Evolutionary conservation across 2,329 filamentous ascomycete genomes (phyloP), one percentile per base, ranked within the genome.

Genomic region (Pseudocercospora macadamiae): DNA sequence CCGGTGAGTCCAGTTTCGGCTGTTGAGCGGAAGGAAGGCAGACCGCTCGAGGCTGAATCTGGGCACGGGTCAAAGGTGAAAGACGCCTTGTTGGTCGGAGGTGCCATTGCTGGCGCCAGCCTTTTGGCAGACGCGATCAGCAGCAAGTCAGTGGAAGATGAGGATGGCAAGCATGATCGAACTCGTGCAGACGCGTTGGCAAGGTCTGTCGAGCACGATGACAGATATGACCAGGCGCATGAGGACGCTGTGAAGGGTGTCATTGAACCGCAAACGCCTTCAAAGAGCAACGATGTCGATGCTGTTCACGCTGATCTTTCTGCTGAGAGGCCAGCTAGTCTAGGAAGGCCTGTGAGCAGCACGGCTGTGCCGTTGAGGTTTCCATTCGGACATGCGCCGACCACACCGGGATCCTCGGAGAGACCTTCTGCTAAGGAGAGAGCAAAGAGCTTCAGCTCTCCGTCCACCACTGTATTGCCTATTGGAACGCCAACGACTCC

Each of bases 291-390:
- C 8, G 51, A 53, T 23, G 23, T 18, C n/a, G 30, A 28, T 8
- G 14, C 8, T 28, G 21, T 18, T 16, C 18, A 16, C 3, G 23
- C 25, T 12, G 25, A 10, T 16, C 14, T 42, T 32, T 37, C 34
- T 42, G 36, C 21, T 14, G 51, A 53, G 32, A 39, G 36, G 18
- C 34, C 32, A 21, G 58, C 51, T 14, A 57, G 58, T 21, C 37
- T 60, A 10, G 47, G 42, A 4, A 30, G 62, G 42, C 62, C 60
- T 28, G 59, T 63, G 10, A 74, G 72, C 7, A 68, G 70, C 3
- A 75, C 72, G 21, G 69, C 73, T 23, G 68, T 75, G 10, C 73
- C 73, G 1, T 49, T 75, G 9, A 65, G 72, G 3, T 74, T 74
- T 34, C 69, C 67, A 2, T 67, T 68, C 44, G 69, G 71, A 4